Conservation (phyloP, 306 rosid genomes). For the Casuarina cunninghamiana region DNA sequence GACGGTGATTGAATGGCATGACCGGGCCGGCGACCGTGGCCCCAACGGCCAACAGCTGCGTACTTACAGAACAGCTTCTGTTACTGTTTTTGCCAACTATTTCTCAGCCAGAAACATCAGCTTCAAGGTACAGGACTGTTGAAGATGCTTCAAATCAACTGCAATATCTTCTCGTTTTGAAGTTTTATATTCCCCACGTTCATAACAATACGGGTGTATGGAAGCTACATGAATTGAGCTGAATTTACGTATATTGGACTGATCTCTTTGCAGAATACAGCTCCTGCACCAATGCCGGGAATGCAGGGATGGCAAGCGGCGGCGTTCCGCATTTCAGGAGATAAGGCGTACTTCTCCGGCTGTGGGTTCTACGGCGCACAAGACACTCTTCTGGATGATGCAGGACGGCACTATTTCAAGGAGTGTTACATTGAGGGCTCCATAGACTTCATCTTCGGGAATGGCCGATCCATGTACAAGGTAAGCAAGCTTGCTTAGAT, state of each 20-base stretch:
- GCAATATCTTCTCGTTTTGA: no score
- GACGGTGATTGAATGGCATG: slow-evolving; percentile 95
- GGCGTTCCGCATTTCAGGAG: slow-evolving; percentile 80
- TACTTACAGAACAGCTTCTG: slow-evolving; percentile 90
- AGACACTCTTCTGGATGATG: slow-evolving; percentile 90
- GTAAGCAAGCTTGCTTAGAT: slow-evolving; percentile 23
- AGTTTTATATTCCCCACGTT: no score
- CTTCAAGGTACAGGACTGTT: slow-evolving; percentile 56
- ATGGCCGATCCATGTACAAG: slow-evolving; percentile 92
- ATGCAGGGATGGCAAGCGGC: slow-evolving; percentile 94
- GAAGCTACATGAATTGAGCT: no score
- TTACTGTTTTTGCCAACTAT: slow-evolving; percentile 66
- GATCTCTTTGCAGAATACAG: slow-evolving; percentile 57
- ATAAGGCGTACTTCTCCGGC: slow-evolving; percentile 83
- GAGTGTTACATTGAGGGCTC: slow-evolving; percentile 88
- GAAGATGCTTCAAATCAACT: background rate
- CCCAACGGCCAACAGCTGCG: slow-evolving; percentile 82
- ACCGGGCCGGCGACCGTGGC: slow-evolving; percentile 81
- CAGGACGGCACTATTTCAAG: slow-evolving; percentile 93
- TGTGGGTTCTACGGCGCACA: slow-evolving; percentile 91
- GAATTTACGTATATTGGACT: no score
- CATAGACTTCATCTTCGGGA: slow-evolving; percentile 89
- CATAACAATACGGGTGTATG: no score
- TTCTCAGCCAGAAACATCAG: slow-evolving; percentile 85
- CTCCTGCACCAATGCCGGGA: slow-evolving; percentile 95